Conservation (phyloP, 768 basidiomycete genomes). For the Pisolithus tinctorius region DNA sequence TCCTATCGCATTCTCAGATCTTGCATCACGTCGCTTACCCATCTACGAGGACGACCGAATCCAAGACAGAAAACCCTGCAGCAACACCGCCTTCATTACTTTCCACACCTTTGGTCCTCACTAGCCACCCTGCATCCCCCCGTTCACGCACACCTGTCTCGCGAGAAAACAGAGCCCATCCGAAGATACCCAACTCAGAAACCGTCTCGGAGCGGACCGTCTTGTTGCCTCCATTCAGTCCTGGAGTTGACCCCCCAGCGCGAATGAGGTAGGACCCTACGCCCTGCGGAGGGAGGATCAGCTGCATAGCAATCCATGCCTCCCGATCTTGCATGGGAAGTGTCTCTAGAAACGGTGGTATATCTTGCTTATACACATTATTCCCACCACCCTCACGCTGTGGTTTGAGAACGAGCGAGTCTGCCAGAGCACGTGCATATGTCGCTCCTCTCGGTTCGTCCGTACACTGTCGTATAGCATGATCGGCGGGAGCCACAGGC, state of each 20-base stretch:
- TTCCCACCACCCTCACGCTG: slow-evolving; percentile 99
- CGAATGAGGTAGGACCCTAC: slow-evolving; percentile 71
- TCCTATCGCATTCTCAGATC: background rate
- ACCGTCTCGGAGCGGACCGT: slow-evolving; percentile 63
- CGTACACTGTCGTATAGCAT: background rate
- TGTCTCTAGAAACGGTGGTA: slow-evolving; percentile 65
- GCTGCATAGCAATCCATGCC: slow-evolving; percentile 95
- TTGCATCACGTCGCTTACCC: background rate
- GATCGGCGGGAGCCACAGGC: background rate
- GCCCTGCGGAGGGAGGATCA: slow-evolving; percentile 74
- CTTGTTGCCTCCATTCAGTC: no score
- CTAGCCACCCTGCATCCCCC: slow-evolving; percentile 71
- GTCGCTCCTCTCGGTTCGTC: slow-evolving; percentile 17
- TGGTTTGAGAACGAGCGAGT: slow-evolving; percentile 82
- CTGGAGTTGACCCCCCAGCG: slow-evolving; percentile 36
- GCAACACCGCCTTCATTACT: slow-evolving; percentile 91
- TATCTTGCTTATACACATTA: slow-evolving; percentile 83
- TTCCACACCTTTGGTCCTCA: slow-evolving; percentile 85
- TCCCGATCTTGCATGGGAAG: slow-evolving; percentile 56
- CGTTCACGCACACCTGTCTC: slow-evolving; percentile 41
- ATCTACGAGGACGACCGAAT: slow-evolving; percentile 57
- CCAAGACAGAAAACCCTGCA: slow-evolving; percentile 72
- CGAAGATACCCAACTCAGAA: slow-evolving; percentile 89
- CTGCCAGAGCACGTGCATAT: slow-evolving; percentile 26
- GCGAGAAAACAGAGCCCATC: slow-evolving; percentile 73